Evolutionary conservation across 164 flowering plant species (phyloP), one percentile per base, ranked within the genome.

Genomic region (Houttuynia cordata): DNA sequence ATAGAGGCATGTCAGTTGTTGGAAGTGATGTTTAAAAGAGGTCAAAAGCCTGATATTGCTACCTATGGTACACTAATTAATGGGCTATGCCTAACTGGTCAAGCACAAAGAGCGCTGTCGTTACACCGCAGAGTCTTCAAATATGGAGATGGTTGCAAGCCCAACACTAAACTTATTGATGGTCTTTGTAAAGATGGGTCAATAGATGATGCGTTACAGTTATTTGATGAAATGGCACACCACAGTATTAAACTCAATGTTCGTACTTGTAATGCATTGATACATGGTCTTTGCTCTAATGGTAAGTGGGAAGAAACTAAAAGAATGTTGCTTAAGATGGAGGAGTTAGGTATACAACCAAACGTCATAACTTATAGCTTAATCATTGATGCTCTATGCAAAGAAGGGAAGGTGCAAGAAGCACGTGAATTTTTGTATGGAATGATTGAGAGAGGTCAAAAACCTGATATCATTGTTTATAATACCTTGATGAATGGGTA

Each of bases 31-130:
- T 65, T 83, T 40, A 80, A 70, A 52, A 84, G 77, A 58, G 96
- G 98, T 1, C 54, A 83, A 64, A 67, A 75, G 10, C 96, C 98
- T 20, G 83, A 83, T 76, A 95, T 85, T 47, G 70, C 85, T 47
- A 88, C 95, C 1, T 88, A 87, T 60, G 87, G 91, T 21, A 63
- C 93, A 22, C 74, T 88, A 74, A 85, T 92, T n/a, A 80, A 76
- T 68, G 69, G 81, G 59, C 84, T 87, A 93, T 92, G 96, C 64
- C 82, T 78, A 69, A 80, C 70, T 51, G 75, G 78, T 62, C 87
- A 85, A 58, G 55, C 87, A 61, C 78, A 70, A 57, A 72, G 87
- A 25, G 98, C 96, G 0, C 61, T 85, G 77, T 89, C 80, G 60
- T 78, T 89, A 49, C 57, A 87, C 47, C 74, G 76, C 65, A 87